These are phyloP conservation scores for Pouteria campechiana DNA, from an alignment of 179 eudicot genomes.

Conservation along the genomic window DNA sequence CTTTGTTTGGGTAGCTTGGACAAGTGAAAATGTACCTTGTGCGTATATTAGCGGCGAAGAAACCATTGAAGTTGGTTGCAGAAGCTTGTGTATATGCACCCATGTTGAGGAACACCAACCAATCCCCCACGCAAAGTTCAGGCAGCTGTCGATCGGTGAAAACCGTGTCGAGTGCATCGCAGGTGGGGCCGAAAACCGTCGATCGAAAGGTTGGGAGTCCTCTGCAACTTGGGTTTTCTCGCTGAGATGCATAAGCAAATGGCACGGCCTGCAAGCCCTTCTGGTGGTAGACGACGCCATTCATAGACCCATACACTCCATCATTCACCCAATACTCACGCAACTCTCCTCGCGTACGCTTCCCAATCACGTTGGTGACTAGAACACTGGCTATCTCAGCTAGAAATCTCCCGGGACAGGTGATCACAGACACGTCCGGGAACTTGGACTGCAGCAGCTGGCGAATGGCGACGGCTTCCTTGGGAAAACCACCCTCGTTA, in stretches of 20 bases:
- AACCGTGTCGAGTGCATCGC: constrained; percentile 11
- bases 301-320: constrained; percentile 20
- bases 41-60: constrained; percentile 3
- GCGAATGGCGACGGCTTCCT: constrained; percentile 1
- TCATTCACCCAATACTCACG: constrained; percentile 26
- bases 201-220: constrained; percentile 3
- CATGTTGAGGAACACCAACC: constrained; percentile 16
- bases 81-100: constrained; percentile 14
- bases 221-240: background rate
- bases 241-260: constrained; percentile 4
- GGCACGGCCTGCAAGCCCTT: constrained; percentile 3
- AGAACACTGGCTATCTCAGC: constrained; percentile 18
- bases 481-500: constrained; percentile 6
- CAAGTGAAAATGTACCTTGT: too few relatives aligned
- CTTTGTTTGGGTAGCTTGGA: background rate
- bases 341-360: constrained; percentile 13
- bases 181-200: constrained; percentile 18
- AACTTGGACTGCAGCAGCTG: constrained; percentile 3
- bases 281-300: constrained; percentile 7
- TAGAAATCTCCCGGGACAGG: constrained; percentile 23
- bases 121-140: constrained; percentile 13
- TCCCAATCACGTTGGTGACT: constrained; percentile 11
- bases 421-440: constrained; percentile 7
- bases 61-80: constrained; percentile 16
- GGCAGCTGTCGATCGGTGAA: constrained; percentile 4